phyloP scores from a whole-genome alignment of 2,329 filamentous ascomycete genomes.

The Ceratocystis colombiana region DNA sequence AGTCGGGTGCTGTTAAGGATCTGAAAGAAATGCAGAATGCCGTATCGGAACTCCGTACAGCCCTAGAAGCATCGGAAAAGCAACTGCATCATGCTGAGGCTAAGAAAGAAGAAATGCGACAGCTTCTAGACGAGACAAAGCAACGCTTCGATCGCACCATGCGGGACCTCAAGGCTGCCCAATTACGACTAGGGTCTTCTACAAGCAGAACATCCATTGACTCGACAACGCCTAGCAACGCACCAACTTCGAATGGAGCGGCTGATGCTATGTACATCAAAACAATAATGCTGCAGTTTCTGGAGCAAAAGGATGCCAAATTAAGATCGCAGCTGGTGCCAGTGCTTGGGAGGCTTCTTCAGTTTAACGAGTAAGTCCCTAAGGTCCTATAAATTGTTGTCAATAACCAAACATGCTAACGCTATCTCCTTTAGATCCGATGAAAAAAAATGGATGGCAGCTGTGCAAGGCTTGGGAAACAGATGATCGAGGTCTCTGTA shows the following conservation, averaged over 20 bases:
- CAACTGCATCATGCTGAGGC: constrained; percentile 75
- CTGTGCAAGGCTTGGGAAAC: constrained; percentile 29
- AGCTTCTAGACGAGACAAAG: constrained; percentile 67
- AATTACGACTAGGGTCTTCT: constrained; percentile 37
- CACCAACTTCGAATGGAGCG: constrained; percentile 27
- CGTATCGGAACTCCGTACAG: constrained; percentile 65
- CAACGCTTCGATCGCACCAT: constrained; percentile 68
- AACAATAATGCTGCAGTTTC: constrained; percentile 69
- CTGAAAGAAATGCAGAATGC: constrained; percentile 63
- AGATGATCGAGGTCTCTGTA: not conserved
- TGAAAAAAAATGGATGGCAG: constrained; percentile 30
- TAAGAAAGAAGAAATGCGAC: constrained; percentile 65
- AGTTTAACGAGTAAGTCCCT: constrained; percentile 59
- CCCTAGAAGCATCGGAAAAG: constrained; percentile 77
- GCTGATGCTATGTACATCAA: constrained; percentile 60
- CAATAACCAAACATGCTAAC: constrained; percentile 26
- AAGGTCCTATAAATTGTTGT: not conserved
- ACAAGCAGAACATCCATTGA: constrained; percentile 38
- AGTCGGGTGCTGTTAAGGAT: constrained; percentile 61
- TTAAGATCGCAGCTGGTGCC: constrained; percentile 66
- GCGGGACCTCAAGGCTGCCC: constrained; percentile 50
- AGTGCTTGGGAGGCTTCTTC: constrained; percentile 63
- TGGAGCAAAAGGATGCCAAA: constrained; percentile 71
- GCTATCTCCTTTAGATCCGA: constrained; percentile 27
- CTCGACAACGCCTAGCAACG: constrained; percentile 33